These are phyloP conservation scores for Mycocentrospora acerina DNA, from an alignment of 2,329 filamentous ascomycete genomes.

Conservation along the genomic window DNA sequence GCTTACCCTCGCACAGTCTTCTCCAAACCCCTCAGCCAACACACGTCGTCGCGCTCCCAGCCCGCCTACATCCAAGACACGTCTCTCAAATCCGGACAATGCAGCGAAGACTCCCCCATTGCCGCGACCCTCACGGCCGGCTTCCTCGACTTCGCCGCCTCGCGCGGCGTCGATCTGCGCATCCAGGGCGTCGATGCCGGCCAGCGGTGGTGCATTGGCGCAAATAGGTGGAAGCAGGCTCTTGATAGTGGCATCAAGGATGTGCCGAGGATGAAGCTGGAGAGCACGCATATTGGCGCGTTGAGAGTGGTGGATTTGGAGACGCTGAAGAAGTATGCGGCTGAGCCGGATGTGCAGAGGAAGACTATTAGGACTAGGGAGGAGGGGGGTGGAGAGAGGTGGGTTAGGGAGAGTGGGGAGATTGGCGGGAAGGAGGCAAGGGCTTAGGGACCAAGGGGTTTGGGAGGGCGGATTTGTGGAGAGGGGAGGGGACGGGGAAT, in stretches of 20 bases:
- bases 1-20: constrained; percentile 13
- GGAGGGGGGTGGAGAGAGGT: constrained; percentile 9
- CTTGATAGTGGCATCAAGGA: constrained; percentile 18
- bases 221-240: constrained; percentile 55
- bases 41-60: constrained; percentile 10
- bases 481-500: neutral
- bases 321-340: constrained; percentile 51
- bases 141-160: constrained; percentile 61
- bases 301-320: constrained; percentile 50
- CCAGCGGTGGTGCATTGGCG: constrained; percentile 62
- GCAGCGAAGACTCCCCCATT: constrained; percentile 40
- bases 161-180: constrained; percentile 59
- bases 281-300: constrained; percentile 54
- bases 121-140: constrained; percentile 59
- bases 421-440: constrained; percentile 31
- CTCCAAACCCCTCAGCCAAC: constrained; percentile 28
- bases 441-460: constrained; percentile 8
- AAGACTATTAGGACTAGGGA: constrained; percentile 7
- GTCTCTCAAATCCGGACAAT: constrained; percentile 16
- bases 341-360: constrained; percentile 31
- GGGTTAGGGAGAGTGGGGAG: constrained; percentile 18
- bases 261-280: constrained; percentile 49
- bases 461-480: no score
- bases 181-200: constrained; percentile 55
- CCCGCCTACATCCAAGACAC: constrained; percentile 8